Percentiles rank a stretch among this genome's conserved stretches.
Evolutionary conservation across 768 basidiomycete genomes (phyloP).

Genomic region (Hemileccinum rubropunctum): DNA sequence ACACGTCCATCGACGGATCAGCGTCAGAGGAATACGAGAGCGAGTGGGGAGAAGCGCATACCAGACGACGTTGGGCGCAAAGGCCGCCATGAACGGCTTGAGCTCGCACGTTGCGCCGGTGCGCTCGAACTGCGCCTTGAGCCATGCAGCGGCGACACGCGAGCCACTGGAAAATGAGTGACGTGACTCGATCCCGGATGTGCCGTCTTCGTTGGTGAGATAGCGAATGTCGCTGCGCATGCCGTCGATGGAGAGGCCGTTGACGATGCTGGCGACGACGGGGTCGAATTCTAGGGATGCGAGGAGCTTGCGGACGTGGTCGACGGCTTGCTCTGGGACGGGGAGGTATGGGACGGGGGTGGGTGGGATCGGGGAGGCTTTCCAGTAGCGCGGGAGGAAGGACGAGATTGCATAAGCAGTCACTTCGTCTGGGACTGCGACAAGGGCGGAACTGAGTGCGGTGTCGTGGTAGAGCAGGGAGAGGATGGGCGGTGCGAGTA

Average conservation of each 20-base stretch:
- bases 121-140: slow-evolving; percentile 68
- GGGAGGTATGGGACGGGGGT: slow-evolving; percentile 48
- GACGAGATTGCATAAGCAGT: slow-evolving; percentile 51
- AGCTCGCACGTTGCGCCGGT: slow-evolving; percentile 75
- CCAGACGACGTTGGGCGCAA: slow-evolving; percentile 89
- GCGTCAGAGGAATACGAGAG: background rate
- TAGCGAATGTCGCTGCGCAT: slow-evolving; percentile 73
- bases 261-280: slow-evolving; percentile 61
- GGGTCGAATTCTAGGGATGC: slow-evolving; percentile 64
- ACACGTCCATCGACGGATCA: background rate
- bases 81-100: slow-evolving; percentile 62
- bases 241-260: slow-evolving; percentile 61
- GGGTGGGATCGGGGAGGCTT: slow-evolving; percentile 57
- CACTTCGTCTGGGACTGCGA: slow-evolving; percentile 42
- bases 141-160: slow-evolving; percentile 28
- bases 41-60: slow-evolving; percentile 27
- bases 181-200: slow-evolving; percentile 70
- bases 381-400: slow-evolving; percentile 72
- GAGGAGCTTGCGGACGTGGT: slow-evolving; percentile 58
- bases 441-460: slow-evolving; percentile 40
- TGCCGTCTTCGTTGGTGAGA: slow-evolving; percentile 81
- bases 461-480: slow-evolving; percentile 43
- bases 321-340: slow-evolving; percentile 54
- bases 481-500: slow-evolving; percentile 16
- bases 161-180: slow-evolving; percentile 79